Evolutionary conservation across 352 stramenopile species (phyloP).

Genomic region (Globisporangium paroecandrum): DNA sequence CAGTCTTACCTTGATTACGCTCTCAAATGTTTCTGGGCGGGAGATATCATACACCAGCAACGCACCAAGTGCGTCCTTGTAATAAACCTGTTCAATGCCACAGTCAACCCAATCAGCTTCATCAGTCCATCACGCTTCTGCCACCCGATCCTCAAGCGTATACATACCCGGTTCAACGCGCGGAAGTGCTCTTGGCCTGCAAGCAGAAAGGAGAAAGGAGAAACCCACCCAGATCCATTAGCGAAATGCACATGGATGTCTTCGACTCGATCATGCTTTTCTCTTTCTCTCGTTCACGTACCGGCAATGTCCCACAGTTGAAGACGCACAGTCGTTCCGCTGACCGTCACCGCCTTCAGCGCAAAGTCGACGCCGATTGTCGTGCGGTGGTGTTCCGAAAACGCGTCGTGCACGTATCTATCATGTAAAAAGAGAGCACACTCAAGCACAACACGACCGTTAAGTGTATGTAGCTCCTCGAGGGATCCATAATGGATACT

Average conservation of each 20-base stretch:
- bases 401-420: slow-evolving; percentile 89
- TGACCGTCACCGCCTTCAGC: slow-evolving; percentile 87
- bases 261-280: not conserved
- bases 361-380: slow-evolving; percentile 93
- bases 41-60: slow-evolving; percentile 93
- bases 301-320: slow-evolving; percentile 94
- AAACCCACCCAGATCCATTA: not conserved
- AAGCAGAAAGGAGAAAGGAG: not conserved
- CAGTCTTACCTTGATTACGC: slow-evolving; percentile 64
- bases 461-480: not conserved
- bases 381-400: slow-evolving; percentile 90
- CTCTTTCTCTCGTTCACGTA: not conserved
- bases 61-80: slow-evolving; percentile 90
- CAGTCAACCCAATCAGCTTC: not conserved
- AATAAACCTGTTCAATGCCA: slow-evolving; percentile 70
- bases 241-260: not conserved
- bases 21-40: slow-evolving; percentile 89
- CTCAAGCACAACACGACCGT: not conserved
- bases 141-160: not conserved
- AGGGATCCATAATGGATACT: slow-evolving; percentile 2
- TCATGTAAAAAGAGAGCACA: not conserved
- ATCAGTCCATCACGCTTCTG: not conserved
- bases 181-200: slow-evolving; percentile 90
- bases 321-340: slow-evolving; percentile 84
- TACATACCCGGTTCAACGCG: slow-evolving; percentile 83